phyloP scores from a whole-genome alignment of 352 stramenopile species.

The Pythium monospermum region DNA sequence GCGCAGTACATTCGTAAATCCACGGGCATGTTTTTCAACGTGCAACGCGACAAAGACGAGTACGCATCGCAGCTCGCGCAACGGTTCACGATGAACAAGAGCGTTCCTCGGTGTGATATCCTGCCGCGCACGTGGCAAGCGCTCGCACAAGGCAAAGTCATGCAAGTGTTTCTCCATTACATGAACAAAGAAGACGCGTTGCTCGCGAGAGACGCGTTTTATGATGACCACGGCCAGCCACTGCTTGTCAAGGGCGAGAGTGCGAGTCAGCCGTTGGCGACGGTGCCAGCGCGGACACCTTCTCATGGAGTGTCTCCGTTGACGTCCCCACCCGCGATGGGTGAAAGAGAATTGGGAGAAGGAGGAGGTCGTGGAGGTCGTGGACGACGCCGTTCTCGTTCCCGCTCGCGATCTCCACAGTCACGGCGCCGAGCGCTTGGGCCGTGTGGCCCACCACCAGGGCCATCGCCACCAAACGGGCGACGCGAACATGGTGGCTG shows the following conservation, averaged over 20 bases:
- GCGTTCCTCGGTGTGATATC: constrained; percentile 23
- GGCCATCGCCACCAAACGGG: background rate
- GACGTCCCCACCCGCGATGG: background rate
- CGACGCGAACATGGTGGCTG: background rate
- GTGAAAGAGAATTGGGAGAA: no score
- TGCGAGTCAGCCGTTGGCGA: constrained; percentile 1
- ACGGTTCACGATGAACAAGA: constrained; percentile 26
- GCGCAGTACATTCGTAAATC: constrained; percentile 21
- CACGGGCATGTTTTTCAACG: constrained; percentile 25
- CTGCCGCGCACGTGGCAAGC: constrained; percentile 21
- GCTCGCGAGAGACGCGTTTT: constrained; percentile 12
- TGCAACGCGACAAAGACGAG: constrained; percentile 23
- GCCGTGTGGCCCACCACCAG: constrained; percentile 1
- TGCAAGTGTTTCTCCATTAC: constrained; percentile 26
- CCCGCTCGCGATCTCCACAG: no score
- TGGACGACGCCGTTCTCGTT: constrained; percentile 14
- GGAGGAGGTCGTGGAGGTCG: no score
- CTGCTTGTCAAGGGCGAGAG: constrained; percentile 19
- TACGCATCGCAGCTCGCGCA: constrained; percentile 13
- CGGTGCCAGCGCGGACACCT: no score
- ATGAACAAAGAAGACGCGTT: constrained; percentile 26
- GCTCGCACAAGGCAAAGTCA: constrained; percentile 13
- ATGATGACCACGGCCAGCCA: constrained; percentile 16
- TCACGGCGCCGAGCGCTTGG: no score
- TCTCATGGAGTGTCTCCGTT: background rate